phyloP scores from a whole-genome alignment of 805 yeast genomes.

The Ogataea trehalophila region DNA sequence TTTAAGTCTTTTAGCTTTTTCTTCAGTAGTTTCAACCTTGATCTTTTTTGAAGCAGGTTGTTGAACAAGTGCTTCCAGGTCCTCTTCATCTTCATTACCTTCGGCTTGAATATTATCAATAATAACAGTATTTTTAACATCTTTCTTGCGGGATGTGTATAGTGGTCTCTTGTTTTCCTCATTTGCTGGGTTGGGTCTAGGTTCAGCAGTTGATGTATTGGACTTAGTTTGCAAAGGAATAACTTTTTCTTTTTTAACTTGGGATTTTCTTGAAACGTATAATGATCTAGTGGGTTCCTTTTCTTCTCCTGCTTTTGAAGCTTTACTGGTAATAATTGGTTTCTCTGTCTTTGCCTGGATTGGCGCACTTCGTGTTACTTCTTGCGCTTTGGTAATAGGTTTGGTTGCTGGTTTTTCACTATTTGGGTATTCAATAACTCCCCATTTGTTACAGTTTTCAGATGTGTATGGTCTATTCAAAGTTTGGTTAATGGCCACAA shows the following conservation, averaged over 20 bases:
- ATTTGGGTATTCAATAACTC: slow-evolving; percentile 18
- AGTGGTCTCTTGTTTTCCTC: slow-evolving; percentile 2
- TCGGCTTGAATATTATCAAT: slow-evolving; percentile 1
- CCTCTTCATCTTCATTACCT: slow-evolving; percentile 4
- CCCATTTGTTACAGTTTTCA: slow-evolving; percentile 22
- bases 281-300: slow-evolving; percentile 13
- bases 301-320: slow-evolving; percentile 15
- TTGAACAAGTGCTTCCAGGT: neutral
- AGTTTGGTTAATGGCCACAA: slow-evolving; percentile 14
- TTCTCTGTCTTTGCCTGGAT: neutral
- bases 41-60: slow-evolving; percentile 11
- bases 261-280: slow-evolving; percentile 8
- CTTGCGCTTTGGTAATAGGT: no score
- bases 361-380: no score
- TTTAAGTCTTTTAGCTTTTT: slow-evolving; percentile 5
- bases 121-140: slow-evolving; percentile 11
- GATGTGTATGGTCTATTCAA: slow-evolving; percentile 9
- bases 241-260: neutral
- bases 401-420: neutral
- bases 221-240: no score
- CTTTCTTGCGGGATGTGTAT: slow-evolving; percentile 16
- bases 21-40: slow-evolving; percentile 11
- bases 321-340: slow-evolving; percentile 6
- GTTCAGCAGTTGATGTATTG: neutral
- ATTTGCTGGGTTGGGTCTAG: neutral